Conservation (phyloP, 2,329 filamentous ascomycete genomes). For the Biscogniauxia mediterranea region DNA sequence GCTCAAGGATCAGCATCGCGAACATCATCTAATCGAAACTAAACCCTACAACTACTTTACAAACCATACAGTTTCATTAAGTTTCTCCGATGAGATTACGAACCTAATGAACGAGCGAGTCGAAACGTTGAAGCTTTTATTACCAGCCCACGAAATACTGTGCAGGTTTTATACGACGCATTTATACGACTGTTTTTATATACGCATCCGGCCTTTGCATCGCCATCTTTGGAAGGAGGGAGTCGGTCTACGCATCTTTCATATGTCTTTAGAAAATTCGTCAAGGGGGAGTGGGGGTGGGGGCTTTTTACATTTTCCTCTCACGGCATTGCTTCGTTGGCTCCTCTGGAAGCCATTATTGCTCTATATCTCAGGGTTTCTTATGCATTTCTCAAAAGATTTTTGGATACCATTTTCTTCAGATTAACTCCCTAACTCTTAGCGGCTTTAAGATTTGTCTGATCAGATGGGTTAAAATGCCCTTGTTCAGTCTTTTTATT, state of each 20-base stretch:
- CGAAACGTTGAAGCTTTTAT: background rate
- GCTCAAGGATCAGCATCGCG: constrained; percentile 41
- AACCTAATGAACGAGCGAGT: constrained; percentile 22
- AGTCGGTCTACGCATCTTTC: constrained; percentile 13
- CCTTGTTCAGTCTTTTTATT: too few relatives aligned
- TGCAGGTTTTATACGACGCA: constrained; percentile 8
- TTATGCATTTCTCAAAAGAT: background rate
- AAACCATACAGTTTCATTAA: background rate
- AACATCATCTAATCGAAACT: constrained; percentile 39
- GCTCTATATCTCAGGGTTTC: background rate
- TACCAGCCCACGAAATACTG: background rate
- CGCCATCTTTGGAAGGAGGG: constrained; percentile 10
- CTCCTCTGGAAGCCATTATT: constrained; percentile 5
- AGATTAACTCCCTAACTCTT: background rate
- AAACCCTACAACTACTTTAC: background rate
- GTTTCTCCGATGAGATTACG: constrained; percentile 18
- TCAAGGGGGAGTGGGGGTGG: background rate
- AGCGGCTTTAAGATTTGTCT: background rate
- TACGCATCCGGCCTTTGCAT: constrained; percentile 18
- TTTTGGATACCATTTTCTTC: background rate
- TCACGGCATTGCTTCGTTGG: constrained; percentile 1
- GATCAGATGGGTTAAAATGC: too few relatives aligned
- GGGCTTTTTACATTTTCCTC: constrained; percentile 5
- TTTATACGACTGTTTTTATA: constrained; percentile 20
- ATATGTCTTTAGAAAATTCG: constrained; percentile 14